These are phyloP conservation scores for Clathrus columnatus DNA, from an alignment of 768 basidiomycete species.

Conservation along the genomic window DNA sequence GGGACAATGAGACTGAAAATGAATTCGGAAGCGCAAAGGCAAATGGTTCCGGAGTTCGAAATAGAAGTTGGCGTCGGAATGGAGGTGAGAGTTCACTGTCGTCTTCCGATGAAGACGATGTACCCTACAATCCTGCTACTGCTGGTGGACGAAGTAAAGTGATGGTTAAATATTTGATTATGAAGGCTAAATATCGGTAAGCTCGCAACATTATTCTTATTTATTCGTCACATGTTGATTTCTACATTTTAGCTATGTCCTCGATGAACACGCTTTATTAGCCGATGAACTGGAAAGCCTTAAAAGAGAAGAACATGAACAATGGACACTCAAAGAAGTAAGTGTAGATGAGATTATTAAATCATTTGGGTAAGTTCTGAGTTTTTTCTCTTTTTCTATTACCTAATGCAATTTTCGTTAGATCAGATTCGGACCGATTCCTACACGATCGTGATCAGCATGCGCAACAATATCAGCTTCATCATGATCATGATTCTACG, in stretches of 20 bases:
- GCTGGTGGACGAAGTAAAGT: conserved; percentile 69
- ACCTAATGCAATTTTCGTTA: not conserved
- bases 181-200: conserved; percentile 75
- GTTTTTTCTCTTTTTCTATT: not conserved
- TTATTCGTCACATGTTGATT: not conserved
- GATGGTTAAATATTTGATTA: conserved; percentile 62
- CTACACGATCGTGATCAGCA: not conserved
- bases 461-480: not conserved
- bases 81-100: not conserved
- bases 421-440: not conserved
- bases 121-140: conserved; percentile 78
- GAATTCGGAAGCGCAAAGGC: not conserved
- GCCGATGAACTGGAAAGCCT: conserved; percentile 53
- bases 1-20: not conserved
- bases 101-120: conserved; percentile 2
- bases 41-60: not conserved
- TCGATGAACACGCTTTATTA: conserved; percentile 59
- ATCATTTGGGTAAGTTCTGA: not conserved
- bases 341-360: conserved; percentile 1
- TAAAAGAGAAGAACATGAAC: conserved; percentile 35
- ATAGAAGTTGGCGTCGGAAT: not conserved
- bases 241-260: not conserved
- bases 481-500: not conserved
- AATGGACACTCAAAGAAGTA: conserved; percentile 20
- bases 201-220: conserved; percentile 28